Percentiles rank a stretch among this genome's conserved stretches.
These are phyloP conservation scores for Dendrothele bispora DNA, from an alignment of 768 basidiomycete species.

Conservation along the genomic window DNA sequence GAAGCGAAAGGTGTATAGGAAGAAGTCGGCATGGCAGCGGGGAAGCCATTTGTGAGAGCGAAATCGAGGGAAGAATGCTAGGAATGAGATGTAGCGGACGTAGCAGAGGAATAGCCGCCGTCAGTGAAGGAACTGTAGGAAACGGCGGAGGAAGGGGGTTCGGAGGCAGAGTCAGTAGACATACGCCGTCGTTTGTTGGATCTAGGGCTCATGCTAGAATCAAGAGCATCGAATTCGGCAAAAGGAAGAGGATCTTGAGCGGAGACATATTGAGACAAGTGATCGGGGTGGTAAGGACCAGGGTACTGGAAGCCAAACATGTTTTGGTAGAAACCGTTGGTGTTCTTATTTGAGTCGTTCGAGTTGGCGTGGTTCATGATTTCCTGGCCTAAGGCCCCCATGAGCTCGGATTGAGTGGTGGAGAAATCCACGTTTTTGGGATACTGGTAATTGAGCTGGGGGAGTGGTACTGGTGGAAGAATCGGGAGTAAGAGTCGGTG, in stretches of 20 bases:
- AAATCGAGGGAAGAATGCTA: conserved; percentile 65
- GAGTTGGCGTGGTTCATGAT: conserved; percentile 17
- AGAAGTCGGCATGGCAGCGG: too few relatives aligned
- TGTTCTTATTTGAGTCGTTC: background rate
- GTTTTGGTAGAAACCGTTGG: conserved; percentile 17
- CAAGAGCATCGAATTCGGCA: too few relatives aligned
- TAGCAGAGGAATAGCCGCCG: conserved; percentile 59
- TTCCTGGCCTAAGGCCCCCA: conserved; percentile 42
- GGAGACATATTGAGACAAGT: conserved; percentile 51
- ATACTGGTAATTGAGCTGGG: conserved; percentile 6
- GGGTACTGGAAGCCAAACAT: conserved; percentile 52
- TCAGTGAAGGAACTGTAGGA: conserved; percentile 66
- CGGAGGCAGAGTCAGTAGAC: conserved; percentile 56
- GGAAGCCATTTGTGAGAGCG: conserved; percentile 34
- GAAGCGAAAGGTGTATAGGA: conserved; percentile 37
- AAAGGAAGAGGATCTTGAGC: conserved; percentile 54
- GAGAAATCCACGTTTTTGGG: background rate
- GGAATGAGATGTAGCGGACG: conserved; percentile 56
- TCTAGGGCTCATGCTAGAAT: conserved; percentile 40
- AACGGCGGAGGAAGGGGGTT: conserved; percentile 60
- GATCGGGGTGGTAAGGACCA: conserved; percentile 75
- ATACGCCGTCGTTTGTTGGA: conserved; percentile 68
- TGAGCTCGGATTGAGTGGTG: conserved; percentile 28
- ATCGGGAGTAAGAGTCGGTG: conserved; percentile 72
- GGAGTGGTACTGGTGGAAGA: conserved; percentile 61